Percentiles rank a stretch among this genome's conserved stretches.
Evolutionary conservation across 225 moss, liverwort and hornwort genomes (phyloP).

Genomic region (Thuidium tamariscinum): DNA sequence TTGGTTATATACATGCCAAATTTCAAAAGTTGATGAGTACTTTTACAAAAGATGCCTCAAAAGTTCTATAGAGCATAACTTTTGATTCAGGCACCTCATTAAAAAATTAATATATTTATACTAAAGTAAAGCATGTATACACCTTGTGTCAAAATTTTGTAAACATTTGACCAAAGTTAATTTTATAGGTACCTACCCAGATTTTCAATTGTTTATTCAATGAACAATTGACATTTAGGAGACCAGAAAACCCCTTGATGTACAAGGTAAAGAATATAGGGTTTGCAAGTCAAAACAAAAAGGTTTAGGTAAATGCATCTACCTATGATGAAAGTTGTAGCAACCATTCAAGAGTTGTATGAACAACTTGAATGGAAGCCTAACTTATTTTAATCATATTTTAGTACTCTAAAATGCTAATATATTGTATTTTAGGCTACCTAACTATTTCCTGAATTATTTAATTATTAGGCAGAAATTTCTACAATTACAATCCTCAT

Average conservation of each 20-base stretch:
- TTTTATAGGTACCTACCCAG: neutral
- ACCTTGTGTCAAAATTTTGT: neutral
- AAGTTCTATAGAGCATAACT: too few relatives aligned
- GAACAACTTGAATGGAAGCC: neutral
- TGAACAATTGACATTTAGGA: neutral
- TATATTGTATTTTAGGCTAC: neutral
- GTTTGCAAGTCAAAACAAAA: neutral
- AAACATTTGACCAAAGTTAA: neutral
- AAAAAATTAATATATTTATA: too few relatives aligned
- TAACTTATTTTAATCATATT: neutral
- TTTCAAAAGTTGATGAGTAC: neutral
- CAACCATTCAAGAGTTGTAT: neutral
- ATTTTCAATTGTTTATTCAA: neutral
- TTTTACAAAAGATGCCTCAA: too few relatives aligned
- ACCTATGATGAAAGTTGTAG: neutral
- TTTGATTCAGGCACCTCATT: too few relatives aligned
- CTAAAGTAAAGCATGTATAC: neutral
- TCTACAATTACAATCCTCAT: too few relatives aligned
- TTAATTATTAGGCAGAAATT: neutral
- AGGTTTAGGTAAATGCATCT: fast-evolving
- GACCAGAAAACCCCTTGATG: neutral
- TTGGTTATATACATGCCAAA: fast-evolving
- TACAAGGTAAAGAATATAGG: neutral
- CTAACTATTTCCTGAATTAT: too few relatives aligned
- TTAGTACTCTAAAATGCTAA: neutral